Evolutionary conservation across 441 rosid species (phyloP).

Genomic region (Hura crepitans): DNA sequence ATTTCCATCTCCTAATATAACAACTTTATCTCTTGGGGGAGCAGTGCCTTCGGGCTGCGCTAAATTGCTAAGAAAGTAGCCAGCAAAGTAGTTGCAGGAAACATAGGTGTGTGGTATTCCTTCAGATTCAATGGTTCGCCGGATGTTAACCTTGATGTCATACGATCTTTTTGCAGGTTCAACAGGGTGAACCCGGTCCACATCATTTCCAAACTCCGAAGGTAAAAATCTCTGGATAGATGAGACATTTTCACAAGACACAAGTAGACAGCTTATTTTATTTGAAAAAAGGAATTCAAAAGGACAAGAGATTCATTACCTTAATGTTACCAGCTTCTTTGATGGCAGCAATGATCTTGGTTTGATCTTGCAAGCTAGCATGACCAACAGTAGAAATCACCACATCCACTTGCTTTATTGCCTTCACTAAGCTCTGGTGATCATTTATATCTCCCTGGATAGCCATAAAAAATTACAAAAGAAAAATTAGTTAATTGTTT

Average conservation of each 20-base stretch:
- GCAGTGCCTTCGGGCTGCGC: neutral
- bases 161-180: slow-evolving; percentile 38
- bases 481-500: no score
- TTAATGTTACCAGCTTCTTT: slow-evolving; percentile 50
- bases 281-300: no score
- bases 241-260: neutral
- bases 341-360: slow-evolving; percentile 41
- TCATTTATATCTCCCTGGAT: slow-evolving; percentile 39
- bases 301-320: slow-evolving; percentile 15
- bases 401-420: slow-evolving; percentile 41
- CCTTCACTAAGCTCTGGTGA: slow-evolving; percentile 35
- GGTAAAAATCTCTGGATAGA: slow-evolving; percentile 40
- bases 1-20: slow-evolving; percentile 58
- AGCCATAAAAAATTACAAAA: no score
- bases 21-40: slow-evolving; percentile 51
- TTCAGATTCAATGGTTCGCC: slow-evolving; percentile 37
- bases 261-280: neutral
- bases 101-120: slow-evolving; percentile 48
- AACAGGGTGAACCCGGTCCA: slow-evolving; percentile 35
- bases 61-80: slow-evolving; percentile 11
- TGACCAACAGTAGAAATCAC: slow-evolving; percentile 39
- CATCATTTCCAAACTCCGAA: slow-evolving; percentile 51
- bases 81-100: slow-evolving; percentile 46
- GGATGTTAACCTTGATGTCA: slow-evolving; percentile 27
- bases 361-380: slow-evolving; percentile 27